phyloP scores from a whole-genome alignment of 371 early-diverging fungal genomes.

The Mortierella sp. region DNA sequence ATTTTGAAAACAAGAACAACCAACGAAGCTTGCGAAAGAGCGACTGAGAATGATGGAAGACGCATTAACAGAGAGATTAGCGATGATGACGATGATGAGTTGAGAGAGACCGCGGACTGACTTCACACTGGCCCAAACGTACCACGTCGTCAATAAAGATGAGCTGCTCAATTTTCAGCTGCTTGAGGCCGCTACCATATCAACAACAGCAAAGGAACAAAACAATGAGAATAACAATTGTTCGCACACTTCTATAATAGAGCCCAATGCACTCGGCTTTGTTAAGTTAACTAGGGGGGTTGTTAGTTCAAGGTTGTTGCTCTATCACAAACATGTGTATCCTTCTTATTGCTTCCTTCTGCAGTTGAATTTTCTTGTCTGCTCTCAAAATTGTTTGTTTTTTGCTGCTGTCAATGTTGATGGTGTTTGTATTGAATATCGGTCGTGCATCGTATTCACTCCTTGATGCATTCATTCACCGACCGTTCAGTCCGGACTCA shows the following conservation, averaged over 20 bases:
- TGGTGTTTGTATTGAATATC: background rate
- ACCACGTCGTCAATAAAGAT: background rate
- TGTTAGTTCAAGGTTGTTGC: background rate
- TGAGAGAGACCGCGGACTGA: background rate
- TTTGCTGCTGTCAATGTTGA: background rate
- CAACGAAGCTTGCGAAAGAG: background rate
- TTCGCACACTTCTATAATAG: background rate
- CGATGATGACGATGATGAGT: background rate
- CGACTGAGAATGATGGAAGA: background rate
- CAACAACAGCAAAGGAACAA: background rate
- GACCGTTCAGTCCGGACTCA: background rate
- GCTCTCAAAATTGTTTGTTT: background rate
- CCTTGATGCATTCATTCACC: background rate
- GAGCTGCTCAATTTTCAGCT: background rate
- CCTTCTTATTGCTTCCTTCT: background rate
- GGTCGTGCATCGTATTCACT: constrained; percentile 8
- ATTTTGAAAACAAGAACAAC: background rate
- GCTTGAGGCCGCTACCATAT: background rate
- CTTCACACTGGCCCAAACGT: background rate
- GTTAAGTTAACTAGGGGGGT: background rate
- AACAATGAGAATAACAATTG: background rate
- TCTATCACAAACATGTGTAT: background rate
- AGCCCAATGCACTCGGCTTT: background rate
- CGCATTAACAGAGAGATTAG: background rate
- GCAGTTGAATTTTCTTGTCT: background rate